A percentile compares a stretch with the other conserved stretches of the same genome.
Conservation (phyloP, 208 protist species). For the Crithidia bombi region DNA sequence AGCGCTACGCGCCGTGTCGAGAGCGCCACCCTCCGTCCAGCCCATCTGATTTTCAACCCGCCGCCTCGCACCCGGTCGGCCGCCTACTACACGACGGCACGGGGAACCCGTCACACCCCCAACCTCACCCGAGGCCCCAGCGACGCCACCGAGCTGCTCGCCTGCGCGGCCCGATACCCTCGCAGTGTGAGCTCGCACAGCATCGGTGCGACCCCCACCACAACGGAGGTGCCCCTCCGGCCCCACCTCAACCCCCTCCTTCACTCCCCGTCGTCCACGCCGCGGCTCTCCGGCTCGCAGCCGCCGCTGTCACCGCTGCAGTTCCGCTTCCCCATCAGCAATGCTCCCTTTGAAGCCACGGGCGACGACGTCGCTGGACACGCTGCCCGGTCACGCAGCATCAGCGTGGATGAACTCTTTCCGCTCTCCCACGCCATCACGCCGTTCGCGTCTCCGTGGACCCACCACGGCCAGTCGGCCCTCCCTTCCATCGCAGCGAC, state of each 20-base stretch:
- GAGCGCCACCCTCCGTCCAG: background rate
- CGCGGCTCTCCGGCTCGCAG: constrained; percentile 2
- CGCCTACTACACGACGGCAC: background rate
- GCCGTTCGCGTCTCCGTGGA: background rate
- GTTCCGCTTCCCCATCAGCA: background rate
- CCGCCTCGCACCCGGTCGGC: constrained; percentile 9
- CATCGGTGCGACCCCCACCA: background rate
- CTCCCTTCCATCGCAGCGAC: constrained; percentile 8
- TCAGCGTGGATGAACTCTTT: background rate
- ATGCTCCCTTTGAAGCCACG: background rate
- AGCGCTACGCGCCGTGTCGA: background rate
- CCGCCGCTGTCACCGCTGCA: constrained; percentile 4
- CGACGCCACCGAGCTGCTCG: background rate
- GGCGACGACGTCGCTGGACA: background rate
- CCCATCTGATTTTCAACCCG: background rate
- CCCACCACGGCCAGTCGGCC: background rate
- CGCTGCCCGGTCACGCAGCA: background rate
- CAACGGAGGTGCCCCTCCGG: background rate
- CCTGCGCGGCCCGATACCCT: background rate
- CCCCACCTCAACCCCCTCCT: constrained; percentile 11
- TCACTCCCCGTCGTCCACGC: constrained; percentile 5
- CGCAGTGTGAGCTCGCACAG: constrained; percentile 24
- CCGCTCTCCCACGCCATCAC: background rate
- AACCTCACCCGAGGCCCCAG: background rate
- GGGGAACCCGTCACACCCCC: background rate